These are phyloP conservation scores for Huiozyma sinensis DNA, from an alignment of 805 yeast genomes.

Conservation along the genomic window DNA sequence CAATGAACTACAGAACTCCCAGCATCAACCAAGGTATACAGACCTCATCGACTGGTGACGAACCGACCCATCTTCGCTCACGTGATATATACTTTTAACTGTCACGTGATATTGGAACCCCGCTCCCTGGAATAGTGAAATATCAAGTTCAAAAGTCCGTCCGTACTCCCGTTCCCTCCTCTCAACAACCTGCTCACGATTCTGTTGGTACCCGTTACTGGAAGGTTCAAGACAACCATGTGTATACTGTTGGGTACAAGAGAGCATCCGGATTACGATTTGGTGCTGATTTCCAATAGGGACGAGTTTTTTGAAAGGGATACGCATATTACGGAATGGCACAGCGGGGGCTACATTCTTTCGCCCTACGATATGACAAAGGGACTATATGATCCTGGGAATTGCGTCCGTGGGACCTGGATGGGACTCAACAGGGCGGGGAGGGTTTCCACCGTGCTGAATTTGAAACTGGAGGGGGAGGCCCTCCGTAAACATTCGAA, in stretches of 20 bases:
- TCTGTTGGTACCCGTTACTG: background rate
- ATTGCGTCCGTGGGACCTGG: constrained; percentile 78
- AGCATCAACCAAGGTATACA: too few species aligned
- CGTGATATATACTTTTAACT: too few species aligned
- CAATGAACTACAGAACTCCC: constrained; percentile 1
- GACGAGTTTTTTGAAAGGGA: constrained; percentile 76
- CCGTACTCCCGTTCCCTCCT: too few species aligned
- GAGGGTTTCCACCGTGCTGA: constrained; percentile 62
- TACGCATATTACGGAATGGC: constrained; percentile 47
- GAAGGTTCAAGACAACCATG: constrained; percentile 35
- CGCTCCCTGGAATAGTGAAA: too few species aligned
- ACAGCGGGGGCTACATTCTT: constrained; percentile 31
- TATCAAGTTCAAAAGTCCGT: too few species aligned
- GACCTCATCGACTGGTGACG: too few species aligned
- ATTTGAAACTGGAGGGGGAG: constrained; percentile 41
- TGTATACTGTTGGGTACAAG: constrained; percentile 67
- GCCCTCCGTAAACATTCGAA: background rate
- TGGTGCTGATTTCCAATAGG: constrained; percentile 70
- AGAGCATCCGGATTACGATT: constrained; percentile 61
- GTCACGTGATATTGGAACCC: too few species aligned
- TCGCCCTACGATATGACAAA: constrained; percentile 56
- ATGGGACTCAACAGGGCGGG: constrained; percentile 57
- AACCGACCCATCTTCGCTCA: too few species aligned
- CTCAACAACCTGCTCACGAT: background rate
- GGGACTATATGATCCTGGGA: constrained; percentile 1